Conservation (phyloP, 2,329 filamentous ascomycete species). For the Penicillium sp. region DNA sequence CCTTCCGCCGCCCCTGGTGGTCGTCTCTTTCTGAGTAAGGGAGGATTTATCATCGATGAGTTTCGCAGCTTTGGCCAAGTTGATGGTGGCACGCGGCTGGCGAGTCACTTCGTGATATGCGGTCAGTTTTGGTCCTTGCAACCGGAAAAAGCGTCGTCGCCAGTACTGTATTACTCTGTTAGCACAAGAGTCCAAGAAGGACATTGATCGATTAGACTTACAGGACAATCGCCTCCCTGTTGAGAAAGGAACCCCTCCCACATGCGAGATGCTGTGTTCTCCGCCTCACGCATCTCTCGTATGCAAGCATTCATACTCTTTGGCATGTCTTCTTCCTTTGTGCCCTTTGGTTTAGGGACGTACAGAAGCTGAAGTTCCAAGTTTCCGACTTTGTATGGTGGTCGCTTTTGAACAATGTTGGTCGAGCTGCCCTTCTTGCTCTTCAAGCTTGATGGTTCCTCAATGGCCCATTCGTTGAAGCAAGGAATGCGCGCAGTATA, state of each 20-base stretch:
- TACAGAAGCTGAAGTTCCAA: slow-evolving; percentile 91
- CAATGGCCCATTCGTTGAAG: slow-evolving; percentile 98
- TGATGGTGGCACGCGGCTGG: slow-evolving; percentile 94
- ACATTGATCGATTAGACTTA: slow-evolving; percentile 56
- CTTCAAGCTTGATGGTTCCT: slow-evolving; percentile 87
- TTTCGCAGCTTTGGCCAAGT: slow-evolving; percentile 85
- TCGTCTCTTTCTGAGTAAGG: slow-evolving; percentile 78
- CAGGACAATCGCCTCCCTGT: slow-evolving; percentile 94
- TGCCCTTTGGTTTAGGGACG: slow-evolving; percentile 83
- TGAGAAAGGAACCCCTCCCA: slow-evolving; percentile 92
- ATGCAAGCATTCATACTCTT: slow-evolving; percentile 99
- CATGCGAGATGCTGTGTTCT: slow-evolving; percentile 70
- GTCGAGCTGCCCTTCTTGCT: slow-evolving; percentile 74
- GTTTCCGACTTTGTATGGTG: slow-evolving; percentile 96
- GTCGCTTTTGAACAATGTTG: slow-evolving; percentile 59
- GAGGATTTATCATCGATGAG: slow-evolving; percentile 87
- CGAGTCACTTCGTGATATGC: slow-evolving; percentile 94
- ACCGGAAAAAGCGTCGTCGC: slow-evolving; percentile 95
- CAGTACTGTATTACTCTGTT: slow-evolving; percentile 64
- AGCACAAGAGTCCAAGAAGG: slow-evolving; percentile 34
- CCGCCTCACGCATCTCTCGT: slow-evolving; percentile 85
- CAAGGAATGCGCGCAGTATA: slow-evolving; percentile 85
- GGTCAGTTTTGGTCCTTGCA: slow-evolving; percentile 84
- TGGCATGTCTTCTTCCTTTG: slow-evolving; percentile 91
- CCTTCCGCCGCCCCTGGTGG: slow-evolving; percentile 70